Conservation (phyloP, 2,329 filamentous ascomycete genomes). For the Hypoxylon sp. region DNA sequence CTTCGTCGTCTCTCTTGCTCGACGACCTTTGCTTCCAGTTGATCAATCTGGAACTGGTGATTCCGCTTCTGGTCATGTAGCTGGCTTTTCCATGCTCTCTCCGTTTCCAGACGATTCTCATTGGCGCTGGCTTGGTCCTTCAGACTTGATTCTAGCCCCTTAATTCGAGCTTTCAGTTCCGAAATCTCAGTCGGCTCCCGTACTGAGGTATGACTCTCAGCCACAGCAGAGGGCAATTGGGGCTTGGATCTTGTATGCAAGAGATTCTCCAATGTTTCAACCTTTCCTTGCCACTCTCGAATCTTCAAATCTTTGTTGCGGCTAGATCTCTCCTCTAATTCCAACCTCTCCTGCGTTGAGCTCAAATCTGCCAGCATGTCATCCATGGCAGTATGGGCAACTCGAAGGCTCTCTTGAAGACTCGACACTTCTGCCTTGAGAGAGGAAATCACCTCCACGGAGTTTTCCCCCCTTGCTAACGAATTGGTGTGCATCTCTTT, state of each 20-base stretch:
- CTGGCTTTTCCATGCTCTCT: not conserved
- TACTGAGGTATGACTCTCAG: not conserved
- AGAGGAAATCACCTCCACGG: not conserved
- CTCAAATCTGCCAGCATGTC: not conserved
- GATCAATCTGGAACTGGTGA: not conserved
- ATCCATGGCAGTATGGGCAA: not conserved
- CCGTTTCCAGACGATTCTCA: not conserved
- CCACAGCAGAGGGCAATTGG: not conserved
- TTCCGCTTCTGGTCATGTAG: not conserved
- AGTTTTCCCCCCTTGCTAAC: not conserved
- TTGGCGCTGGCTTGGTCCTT: not conserved
- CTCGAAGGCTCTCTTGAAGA: not conserved
- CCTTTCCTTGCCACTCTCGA: not conserved
- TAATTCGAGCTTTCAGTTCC: not conserved
- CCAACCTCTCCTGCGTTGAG: not conserved
- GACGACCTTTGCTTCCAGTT: not conserved
- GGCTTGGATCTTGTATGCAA: not conserved
- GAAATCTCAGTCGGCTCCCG: not conserved
- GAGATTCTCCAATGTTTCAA: not conserved
- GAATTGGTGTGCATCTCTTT: not conserved
- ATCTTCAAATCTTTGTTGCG: not conserved
- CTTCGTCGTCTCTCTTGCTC: not conserved
- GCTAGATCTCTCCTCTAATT: slow-evolving; percentile 3
- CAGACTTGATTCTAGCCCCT: not conserved
- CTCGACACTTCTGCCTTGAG: not conserved